Conservation (phyloP, 495 filamentous ascomycete species). For the Neurospora terricola region DNA sequence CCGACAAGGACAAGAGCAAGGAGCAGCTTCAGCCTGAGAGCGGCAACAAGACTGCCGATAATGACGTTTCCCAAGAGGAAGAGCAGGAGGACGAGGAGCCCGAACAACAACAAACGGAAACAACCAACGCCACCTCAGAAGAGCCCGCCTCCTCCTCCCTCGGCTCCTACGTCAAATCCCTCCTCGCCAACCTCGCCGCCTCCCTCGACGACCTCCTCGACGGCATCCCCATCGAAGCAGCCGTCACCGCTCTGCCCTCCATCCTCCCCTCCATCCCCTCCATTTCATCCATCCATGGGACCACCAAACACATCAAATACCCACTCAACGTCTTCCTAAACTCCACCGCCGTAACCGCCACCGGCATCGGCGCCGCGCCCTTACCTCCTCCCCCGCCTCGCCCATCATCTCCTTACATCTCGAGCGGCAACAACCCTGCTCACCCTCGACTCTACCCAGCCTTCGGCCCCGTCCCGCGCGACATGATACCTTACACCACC, state of each 20-base stretch:
- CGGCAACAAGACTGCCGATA: neutral
- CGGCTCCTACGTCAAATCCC: slow-evolving; percentile 26
- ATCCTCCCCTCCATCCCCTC: slow-evolving; percentile 4
- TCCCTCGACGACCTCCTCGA: slow-evolving; percentile 16
- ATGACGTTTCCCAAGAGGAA: neutral
- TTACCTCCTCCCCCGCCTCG: slow-evolving; percentile 35
- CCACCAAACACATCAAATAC: neutral
- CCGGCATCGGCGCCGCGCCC: slow-evolving; percentile 65
- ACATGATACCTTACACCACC: slow-evolving; percentile 49
- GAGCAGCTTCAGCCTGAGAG: neutral
- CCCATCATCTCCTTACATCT: slow-evolving; percentile 28
- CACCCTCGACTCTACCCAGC: slow-evolving; percentile 29
- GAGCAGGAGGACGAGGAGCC: neutral
- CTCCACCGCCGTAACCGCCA: slow-evolving; percentile 57
- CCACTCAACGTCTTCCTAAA: slow-evolving; percentile 22
- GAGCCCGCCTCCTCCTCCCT: slow-evolving; percentile 4
- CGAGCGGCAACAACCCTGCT: slow-evolving; percentile 43
- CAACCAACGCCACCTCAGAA: neutral
- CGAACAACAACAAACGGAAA: neutral
- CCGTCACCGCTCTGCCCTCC: neutral
- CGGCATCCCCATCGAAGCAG: neutral
- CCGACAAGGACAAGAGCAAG: slow-evolving; percentile 10
- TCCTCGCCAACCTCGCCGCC: slow-evolving; percentile 24
- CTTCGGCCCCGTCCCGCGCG: slow-evolving; percentile 17
- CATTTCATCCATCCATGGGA: neutral